Percentiles rank a stretch among this genome's conserved stretches.
phyloP scores from a whole-genome alignment of 768 basidiomycete genomes.

The Omphalotus guepiniiformis region DNA sequence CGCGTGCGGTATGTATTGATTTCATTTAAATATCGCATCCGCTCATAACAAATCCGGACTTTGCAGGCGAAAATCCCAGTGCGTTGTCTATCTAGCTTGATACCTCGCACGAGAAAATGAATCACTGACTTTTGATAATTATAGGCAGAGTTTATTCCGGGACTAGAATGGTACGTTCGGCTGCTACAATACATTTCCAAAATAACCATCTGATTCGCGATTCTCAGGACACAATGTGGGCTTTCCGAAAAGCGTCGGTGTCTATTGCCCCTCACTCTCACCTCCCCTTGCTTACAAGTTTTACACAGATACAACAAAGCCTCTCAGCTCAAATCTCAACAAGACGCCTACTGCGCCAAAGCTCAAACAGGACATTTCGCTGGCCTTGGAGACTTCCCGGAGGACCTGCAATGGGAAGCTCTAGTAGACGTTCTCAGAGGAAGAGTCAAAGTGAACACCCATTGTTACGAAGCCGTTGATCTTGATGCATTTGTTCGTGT shows the following conservation, averaged over 20 bases:
- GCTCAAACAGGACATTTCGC: conserved; percentile 43
- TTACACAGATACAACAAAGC: conserved; percentile 53
- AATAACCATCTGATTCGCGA: neutral
- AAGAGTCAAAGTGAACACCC: conserved; percentile 58
- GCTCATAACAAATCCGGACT: neutral
- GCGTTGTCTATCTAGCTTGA: conserved; percentile 11
- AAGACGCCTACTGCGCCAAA: conserved; percentile 59
- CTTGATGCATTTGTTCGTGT: conserved; percentile 65
- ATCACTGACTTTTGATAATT: neutral
- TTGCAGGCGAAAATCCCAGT: conserved; percentile 54
- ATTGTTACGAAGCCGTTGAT: conserved; percentile 62
- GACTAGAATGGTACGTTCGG: conserved; percentile 7
- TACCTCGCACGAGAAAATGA: neutral
- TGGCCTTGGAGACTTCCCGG: conserved; percentile 51
- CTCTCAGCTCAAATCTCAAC: conserved; percentile 52
- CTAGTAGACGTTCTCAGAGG: conserved; percentile 73
- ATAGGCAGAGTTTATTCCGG: conserved; percentile 1
- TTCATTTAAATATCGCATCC: neutral
- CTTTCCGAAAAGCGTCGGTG: conserved; percentile 52
- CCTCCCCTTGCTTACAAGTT: conserved; percentile 15
- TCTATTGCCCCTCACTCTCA: neutral
- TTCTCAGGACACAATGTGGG: conserved; percentile 52
- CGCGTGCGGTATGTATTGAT: conserved; percentile 46
- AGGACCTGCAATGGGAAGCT: conserved; percentile 69
- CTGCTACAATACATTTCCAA: no score